These are phyloP conservation scores for Phytophthora gonapodyides DNA, from an alignment of 352 stramenopile genomes.

Conservation along the genomic window DNA sequence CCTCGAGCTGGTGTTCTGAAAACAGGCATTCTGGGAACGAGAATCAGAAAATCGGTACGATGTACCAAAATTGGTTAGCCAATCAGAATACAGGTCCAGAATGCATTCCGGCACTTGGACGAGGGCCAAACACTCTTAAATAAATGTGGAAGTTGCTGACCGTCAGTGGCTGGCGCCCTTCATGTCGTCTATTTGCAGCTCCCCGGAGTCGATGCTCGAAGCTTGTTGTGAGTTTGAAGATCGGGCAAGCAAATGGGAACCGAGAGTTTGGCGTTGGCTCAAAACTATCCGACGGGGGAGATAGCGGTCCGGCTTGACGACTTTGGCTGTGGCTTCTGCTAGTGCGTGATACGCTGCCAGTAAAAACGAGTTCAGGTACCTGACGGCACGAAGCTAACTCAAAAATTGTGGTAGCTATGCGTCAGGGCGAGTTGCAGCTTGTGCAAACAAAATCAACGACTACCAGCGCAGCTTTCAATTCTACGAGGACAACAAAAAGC, in stretches of 20 bases:
- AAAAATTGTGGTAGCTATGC: slow-evolving; percentile 45
- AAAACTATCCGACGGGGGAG: slow-evolving; percentile 53
- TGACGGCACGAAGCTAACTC: neutral
- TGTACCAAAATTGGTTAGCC: too few relatives aligned
- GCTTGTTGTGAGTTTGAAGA: too few relatives aligned
- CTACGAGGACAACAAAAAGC: slow-evolving; percentile 67
- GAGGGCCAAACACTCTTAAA: too few relatives aligned
- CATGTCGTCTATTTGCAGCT: too few relatives aligned
- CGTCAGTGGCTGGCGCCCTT: too few relatives aligned
- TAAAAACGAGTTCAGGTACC: neutral
- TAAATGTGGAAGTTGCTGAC: too few relatives aligned
- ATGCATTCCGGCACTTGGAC: too few relatives aligned
- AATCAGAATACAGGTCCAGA: too few relatives aligned
- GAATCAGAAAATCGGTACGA: too few relatives aligned
- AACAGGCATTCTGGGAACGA: too few relatives aligned
- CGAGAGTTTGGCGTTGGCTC: slow-evolving; percentile 8
- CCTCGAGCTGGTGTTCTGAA: too few relatives aligned
- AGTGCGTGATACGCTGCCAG: slow-evolving; percentile 37
- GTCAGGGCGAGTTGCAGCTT: slow-evolving; percentile 67
- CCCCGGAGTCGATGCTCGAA: too few relatives aligned
- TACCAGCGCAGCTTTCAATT: slow-evolving; percentile 72
- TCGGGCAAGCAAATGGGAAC: slow-evolving; percentile 6
- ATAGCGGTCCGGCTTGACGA: slow-evolving; percentile 60
- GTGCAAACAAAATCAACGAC: slow-evolving; percentile 71
- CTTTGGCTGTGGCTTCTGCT: slow-evolving; percentile 72